Conservation (phyloP, 2,329 filamentous ascomycete genomes). For the Colletotrichum somersetense region DNA sequence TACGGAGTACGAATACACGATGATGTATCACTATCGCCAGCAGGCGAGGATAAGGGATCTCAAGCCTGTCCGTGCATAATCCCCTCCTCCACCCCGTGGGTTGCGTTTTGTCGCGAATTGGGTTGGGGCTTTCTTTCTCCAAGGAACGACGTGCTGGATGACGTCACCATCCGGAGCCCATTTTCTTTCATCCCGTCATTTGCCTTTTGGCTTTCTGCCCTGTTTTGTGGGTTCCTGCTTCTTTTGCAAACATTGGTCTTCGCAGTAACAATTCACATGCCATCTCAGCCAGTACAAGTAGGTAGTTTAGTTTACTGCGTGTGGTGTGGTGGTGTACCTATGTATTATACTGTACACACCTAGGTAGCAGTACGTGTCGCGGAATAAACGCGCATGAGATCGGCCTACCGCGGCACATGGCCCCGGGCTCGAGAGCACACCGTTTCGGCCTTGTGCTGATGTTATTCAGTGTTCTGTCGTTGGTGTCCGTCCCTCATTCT, state of each 20-base stretch:
- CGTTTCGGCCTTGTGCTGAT: slow-evolving; percentile 10
- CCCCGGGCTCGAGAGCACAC: background rate
- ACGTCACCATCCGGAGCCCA: slow-evolving; percentile 37
- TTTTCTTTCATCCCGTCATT: slow-evolving; percentile 48
- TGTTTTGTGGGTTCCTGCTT: slow-evolving; percentile 20
- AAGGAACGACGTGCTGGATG: slow-evolving; percentile 32
- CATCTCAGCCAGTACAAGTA: slow-evolving; percentile 2
- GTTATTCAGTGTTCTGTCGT: background rate
- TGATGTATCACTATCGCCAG: no score
- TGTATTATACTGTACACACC: background rate
- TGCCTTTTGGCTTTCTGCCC: slow-evolving; percentile 39
- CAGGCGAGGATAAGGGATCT: background rate
- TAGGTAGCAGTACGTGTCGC: background rate
- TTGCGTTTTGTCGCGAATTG: slow-evolving; percentile 32
- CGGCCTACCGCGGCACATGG: background rate
- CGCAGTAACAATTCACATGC: slow-evolving; percentile 36
- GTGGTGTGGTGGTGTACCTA: background rate
- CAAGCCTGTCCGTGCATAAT: slow-evolving; percentile 17
- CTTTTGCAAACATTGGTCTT: slow-evolving; percentile 22
- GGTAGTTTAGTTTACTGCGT: background rate
- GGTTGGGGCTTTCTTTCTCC: slow-evolving; percentile 29
- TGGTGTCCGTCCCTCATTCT: slow-evolving; percentile 14
- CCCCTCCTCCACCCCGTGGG: slow-evolving; percentile 14
- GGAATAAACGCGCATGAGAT: slow-evolving; percentile 12
- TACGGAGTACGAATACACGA: no score